A percentile compares a stretch with the other conserved stretches of the same genome.
Conservation (phyloP, 345 rosid genomes). For the Citropsis articulata region DNA sequence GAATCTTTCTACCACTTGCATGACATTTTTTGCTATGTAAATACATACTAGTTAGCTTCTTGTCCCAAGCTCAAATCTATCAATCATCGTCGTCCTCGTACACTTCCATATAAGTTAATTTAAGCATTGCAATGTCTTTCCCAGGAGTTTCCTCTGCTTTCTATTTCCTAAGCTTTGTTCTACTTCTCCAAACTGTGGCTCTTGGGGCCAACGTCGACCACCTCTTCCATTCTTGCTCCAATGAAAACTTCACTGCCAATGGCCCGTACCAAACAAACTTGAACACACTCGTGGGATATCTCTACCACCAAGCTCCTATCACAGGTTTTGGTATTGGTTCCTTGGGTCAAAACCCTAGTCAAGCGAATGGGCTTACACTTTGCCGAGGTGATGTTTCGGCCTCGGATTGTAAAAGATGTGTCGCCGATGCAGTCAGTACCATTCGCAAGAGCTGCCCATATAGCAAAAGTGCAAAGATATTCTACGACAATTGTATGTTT, state of each 20-base stretch:
- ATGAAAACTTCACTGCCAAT: slow-evolving; percentile 37
- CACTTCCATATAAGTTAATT: neutral
- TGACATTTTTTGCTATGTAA: neutral
- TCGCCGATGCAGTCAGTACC: slow-evolving; percentile 36
- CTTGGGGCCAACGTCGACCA: slow-evolving; percentile 13
- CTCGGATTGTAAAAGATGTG: slow-evolving; percentile 44
- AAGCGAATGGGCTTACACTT: slow-evolving; percentile 50
- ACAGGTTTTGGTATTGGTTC: slow-evolving; percentile 44
- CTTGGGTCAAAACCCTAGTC: slow-evolving; percentile 31
- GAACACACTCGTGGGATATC: slow-evolving; percentile 28
- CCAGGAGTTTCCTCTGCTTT: neutral
- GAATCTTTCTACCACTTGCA: neutral
- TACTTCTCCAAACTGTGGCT: slow-evolving; percentile 20
- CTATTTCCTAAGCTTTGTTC: neutral
- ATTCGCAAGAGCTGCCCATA: slow-evolving; percentile 44
- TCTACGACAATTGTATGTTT: slow-evolving; percentile 60
- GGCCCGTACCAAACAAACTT: slow-evolving; percentile 44
- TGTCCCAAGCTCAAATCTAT: neutral
- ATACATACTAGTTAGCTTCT: neutral
- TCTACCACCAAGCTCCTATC: slow-evolving; percentile 40
- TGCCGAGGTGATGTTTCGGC: slow-evolving; percentile 60
- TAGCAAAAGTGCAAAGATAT: slow-evolving; percentile 43
- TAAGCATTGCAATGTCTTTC: slow-evolving; percentile 24
- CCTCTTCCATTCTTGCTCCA: slow-evolving; percentile 44
- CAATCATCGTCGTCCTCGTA: no score